phyloP scores from a whole-genome alignment of 352 stramenopile species.

The Pelagophyceae sp. region DNA sequence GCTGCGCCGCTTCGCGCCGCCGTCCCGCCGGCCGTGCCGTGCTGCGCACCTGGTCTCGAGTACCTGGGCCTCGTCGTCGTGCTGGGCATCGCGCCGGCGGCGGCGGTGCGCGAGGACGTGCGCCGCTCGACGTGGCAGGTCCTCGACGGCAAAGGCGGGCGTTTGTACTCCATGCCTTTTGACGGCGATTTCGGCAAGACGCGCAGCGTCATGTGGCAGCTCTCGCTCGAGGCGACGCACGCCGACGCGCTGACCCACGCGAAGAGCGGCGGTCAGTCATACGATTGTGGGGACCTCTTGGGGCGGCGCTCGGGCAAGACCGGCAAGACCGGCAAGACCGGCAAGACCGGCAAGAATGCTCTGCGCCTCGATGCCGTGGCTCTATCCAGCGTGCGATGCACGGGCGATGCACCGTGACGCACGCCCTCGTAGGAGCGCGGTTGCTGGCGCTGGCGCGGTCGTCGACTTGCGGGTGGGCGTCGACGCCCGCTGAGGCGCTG shows the following conservation, averaged over 20 bases:
- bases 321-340: too few relatives aligned
- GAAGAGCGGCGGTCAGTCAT: too few relatives aligned
- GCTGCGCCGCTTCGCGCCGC: too few relatives aligned
- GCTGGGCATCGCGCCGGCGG: neutral
- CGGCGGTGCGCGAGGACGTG: neutral
- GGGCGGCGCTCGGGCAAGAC: neutral
- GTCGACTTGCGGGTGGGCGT: too few relatives aligned
- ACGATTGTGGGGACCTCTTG: too few relatives aligned
- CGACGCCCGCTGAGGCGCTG: neutral
- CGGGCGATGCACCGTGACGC: too few relatives aligned
- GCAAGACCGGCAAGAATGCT: too few relatives aligned
- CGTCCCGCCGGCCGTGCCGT: too few relatives aligned
- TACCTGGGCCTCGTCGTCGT: slow-evolving; percentile 10
- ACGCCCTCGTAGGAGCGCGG: too few relatives aligned
- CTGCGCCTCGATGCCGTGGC: too few relatives aligned
- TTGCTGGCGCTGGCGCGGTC: too few relatives aligned
- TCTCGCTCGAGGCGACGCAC: neutral
- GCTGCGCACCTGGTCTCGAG: neutral
- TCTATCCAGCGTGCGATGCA: too few relatives aligned
- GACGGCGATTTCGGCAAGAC: neutral
- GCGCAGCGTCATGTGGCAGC: slow-evolving; percentile 3
- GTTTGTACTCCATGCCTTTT: slow-evolving; percentile 11
- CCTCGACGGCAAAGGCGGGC: neutral
- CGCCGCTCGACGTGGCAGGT: neutral
- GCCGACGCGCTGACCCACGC: neutral